Conservation (phyloP, 768 basidiomycete genomes). For the Neoboletus brunneissimus region DNA sequence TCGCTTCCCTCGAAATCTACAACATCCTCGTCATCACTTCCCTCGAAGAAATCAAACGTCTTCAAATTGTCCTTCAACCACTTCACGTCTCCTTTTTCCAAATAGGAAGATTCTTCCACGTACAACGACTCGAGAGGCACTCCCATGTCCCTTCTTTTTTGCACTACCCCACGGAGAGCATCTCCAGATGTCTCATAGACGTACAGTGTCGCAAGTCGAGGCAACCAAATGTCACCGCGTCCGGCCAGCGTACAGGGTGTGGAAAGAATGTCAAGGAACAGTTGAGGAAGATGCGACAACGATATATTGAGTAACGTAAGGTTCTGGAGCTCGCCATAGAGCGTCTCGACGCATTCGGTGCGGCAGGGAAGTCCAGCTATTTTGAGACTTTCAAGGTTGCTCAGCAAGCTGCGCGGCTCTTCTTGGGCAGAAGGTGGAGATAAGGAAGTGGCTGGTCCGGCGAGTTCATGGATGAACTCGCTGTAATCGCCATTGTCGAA, state of each 20-base stretch:
- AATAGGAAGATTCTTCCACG: slow-evolving; percentile 44
- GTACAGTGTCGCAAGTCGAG: slow-evolving; percentile 48
- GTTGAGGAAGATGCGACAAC: slow-evolving; percentile 27
- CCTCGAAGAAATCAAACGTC: slow-evolving; percentile 54
- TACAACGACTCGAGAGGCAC: slow-evolving; percentile 44
- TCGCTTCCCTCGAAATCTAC: slow-evolving; percentile 41
- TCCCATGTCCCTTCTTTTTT: slow-evolving; percentile 39
- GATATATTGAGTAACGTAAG: slow-evolving; percentile 45
- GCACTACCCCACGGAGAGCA: slow-evolving; percentile 45
- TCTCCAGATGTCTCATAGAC: slow-evolving; percentile 43
- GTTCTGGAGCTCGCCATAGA: slow-evolving; percentile 49
- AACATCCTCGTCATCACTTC: slow-evolving; percentile 46
- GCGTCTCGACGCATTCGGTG: slow-evolving; percentile 27
- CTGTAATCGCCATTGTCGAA: slow-evolving; percentile 55
- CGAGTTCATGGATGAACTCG: slow-evolving; percentile 44
- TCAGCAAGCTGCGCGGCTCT: slow-evolving; percentile 37
- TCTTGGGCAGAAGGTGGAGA: slow-evolving; percentile 38
- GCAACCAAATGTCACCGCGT: slow-evolving; percentile 37
- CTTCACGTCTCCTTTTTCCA: slow-evolving; percentile 40
- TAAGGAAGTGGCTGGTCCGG: slow-evolving; percentile 13
- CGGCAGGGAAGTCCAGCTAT: slow-evolving; percentile 49
- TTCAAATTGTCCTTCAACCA: slow-evolving; percentile 55
- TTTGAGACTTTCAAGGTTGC: slow-evolving; percentile 50
- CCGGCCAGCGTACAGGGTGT: neutral
- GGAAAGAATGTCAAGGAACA: slow-evolving; percentile 28